phyloP scores from a whole-genome alignment of 371 early-diverging fungal genomes.

The Rozella allomycis region DNA sequence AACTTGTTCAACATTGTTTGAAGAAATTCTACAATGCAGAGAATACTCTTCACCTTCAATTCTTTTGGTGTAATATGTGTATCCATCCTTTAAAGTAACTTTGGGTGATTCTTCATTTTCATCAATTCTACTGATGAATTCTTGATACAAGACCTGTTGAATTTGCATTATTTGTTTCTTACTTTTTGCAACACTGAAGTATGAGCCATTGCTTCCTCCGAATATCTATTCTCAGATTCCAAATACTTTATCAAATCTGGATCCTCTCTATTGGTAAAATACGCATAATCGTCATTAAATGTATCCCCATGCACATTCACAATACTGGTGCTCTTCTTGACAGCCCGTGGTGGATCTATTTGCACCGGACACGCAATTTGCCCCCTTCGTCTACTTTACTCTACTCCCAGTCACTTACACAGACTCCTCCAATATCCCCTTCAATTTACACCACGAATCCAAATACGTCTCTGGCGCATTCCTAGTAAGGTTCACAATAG shows the following conservation, averaged over 20 bases:
- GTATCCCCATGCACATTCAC: constrained; percentile 19
- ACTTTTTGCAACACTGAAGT: constrained; percentile 26
- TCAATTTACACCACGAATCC: constrained; percentile 4
- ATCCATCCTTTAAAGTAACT: constrained; percentile 27
- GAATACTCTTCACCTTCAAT: constrained; percentile 29
- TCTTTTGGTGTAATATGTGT: constrained; percentile 23
- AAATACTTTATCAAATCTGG: constrained; percentile 29
- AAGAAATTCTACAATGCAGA: constrained; percentile 15
- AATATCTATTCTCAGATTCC: constrained; percentile 21
- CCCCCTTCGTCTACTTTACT: background rate
- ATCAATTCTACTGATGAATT: constrained; percentile 31
- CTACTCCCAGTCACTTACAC: background rate
- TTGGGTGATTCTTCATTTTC: constrained; percentile 23
- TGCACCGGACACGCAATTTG: background rate
- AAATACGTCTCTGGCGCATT: constrained; percentile 4
- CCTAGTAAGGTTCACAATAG: constrained; percentile 3
- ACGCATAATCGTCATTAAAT: constrained; percentile 23
- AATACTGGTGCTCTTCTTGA: background rate
- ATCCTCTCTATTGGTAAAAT: constrained; percentile 25
- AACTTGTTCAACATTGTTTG: constrained; percentile 8
- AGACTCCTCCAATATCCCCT: constrained; percentile 2
- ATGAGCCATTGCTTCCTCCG: constrained; percentile 10
- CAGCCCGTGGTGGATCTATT: background rate
- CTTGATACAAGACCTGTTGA: constrained; percentile 28
- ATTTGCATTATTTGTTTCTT: too few relatives aligned